A percentile compares a stretch with the other conserved stretches of the same genome.
These are phyloP conservation scores for Didymella pomorum DNA, from an alignment of 2,329 filamentous ascomycete species.

Conservation along the genomic window DNA sequence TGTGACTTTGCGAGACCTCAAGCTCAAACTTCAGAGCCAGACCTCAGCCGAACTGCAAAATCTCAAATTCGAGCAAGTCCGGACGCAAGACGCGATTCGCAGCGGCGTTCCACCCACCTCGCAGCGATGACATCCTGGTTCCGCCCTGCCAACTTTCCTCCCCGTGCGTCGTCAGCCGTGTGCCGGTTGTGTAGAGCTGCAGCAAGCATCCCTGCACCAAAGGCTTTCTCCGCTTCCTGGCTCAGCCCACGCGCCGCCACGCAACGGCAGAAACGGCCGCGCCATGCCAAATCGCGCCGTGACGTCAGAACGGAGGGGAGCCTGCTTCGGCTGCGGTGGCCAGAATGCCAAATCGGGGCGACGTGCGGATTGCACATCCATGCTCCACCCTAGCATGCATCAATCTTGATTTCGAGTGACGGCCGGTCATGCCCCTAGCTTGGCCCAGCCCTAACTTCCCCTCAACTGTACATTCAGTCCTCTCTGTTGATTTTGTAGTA, in stretches of 20 bases:
- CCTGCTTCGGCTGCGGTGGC: conserved; percentile 15
- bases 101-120: conserved; percentile 11
- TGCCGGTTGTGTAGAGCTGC: conserved; percentile 6
- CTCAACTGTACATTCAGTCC: conserved; percentile 20
- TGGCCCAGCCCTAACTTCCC: conserved; percentile 17
- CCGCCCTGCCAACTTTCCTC: conserved; percentile 34
- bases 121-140: conserved; percentile 8
- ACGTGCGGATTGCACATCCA: conserved; percentile 28
- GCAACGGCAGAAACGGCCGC: conserved; percentile 22
- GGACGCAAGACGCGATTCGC: conserved; percentile 1
- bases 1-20: background rate
- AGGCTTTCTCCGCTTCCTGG: conserved; percentile 10
- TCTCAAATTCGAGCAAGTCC: background rate
- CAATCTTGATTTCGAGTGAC: conserved; percentile 50
- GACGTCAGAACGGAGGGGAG: conserved; percentile 35
- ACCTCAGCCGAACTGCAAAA: background rate
- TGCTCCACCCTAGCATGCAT: conserved; percentile 33
- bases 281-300: conserved; percentile 15
- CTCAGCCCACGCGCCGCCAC: conserved; percentile 16
- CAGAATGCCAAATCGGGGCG: conserved; percentile 20
- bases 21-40: background rate
- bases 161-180: conserved; percentile 29
- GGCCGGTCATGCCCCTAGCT: conserved; percentile 25
- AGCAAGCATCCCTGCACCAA: conserved; percentile 18
- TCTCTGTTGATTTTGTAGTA: conserved; percentile 13